Evolutionary conservation across 129 eudicot genomes (phyloP).

Genomic region (Pseudognaphalium luteoalbum): DNA sequence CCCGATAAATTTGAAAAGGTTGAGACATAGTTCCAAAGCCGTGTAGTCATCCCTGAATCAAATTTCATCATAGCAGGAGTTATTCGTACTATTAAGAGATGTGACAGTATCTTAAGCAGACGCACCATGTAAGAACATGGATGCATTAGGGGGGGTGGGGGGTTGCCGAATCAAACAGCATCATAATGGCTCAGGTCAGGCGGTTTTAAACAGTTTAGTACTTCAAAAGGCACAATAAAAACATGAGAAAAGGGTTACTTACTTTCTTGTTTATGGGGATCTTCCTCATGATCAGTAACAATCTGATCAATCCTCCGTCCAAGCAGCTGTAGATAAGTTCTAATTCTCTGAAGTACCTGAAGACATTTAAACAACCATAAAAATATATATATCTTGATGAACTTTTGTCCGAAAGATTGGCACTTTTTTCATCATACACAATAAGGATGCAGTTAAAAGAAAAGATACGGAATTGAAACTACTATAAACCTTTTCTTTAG

Average conservation of each 20-base stretch:
- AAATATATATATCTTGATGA: not conserved
- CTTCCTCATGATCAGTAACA: slow-evolving; percentile 70
- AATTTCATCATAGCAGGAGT: not conserved
- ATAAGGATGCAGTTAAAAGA: not conserved
- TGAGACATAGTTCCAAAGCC: slow-evolving; percentile 90
- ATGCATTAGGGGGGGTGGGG: not conserved
- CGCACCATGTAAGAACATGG: not conserved
- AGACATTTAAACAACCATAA: slow-evolving; percentile 8
- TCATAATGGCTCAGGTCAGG: not conserved
- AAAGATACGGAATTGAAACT: not conserved
- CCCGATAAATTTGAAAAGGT: slow-evolving; percentile 88
- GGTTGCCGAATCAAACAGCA: not conserved
- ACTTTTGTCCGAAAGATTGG: not conserved
- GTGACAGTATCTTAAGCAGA: not conserved
- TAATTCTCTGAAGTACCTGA: slow-evolving; percentile 86
- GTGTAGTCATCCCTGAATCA: slow-evolving; percentile 73
- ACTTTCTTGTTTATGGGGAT: slow-evolving; percentile 80
- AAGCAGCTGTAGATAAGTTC: slow-evolving; percentile 85
- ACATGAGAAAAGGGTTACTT: slow-evolving; percentile 21
- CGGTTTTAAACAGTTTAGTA: not conserved
- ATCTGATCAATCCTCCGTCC: slow-evolving; percentile 89
- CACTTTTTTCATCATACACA: not conserved
- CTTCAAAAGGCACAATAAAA: not conserved
- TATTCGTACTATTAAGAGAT: not conserved
- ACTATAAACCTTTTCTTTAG: slow-evolving; percentile 79